phyloP scores from a whole-genome alignment of 2,329 filamentous ascomycete genomes.

The Claviceps sp. region DNA sequence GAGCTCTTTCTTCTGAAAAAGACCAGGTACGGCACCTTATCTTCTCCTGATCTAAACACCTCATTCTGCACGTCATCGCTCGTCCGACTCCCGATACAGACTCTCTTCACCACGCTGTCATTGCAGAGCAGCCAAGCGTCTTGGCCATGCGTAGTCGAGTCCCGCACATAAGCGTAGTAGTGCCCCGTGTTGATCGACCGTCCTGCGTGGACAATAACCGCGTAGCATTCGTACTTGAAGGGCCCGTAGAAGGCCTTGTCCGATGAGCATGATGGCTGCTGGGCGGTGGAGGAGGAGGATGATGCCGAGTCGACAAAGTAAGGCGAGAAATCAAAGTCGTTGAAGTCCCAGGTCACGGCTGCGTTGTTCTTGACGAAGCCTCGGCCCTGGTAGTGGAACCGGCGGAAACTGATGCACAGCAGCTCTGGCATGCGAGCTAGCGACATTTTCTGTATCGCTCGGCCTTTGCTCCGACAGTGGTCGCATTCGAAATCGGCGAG shows the following conservation, averaged over 20 bases:
- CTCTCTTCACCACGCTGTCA: constrained; percentile 27
- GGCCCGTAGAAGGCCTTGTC: constrained; percentile 35
- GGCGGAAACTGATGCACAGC: constrained; percentile 65
- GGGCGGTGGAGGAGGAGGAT: not conserved
- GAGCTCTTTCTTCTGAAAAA: constrained; percentile 29
- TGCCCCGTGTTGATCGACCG: constrained; percentile 57
- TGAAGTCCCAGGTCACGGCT: constrained; percentile 63
- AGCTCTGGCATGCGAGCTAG: constrained; percentile 69
- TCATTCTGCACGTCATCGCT: constrained; percentile 22
- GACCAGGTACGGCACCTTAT: constrained; percentile 32
- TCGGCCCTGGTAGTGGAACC: constrained; percentile 26
- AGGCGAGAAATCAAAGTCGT: constrained; percentile 44
- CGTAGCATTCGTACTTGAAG: constrained; percentile 75
- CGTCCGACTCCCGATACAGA: constrained; percentile 27
- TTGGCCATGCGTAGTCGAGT: constrained; percentile 32
- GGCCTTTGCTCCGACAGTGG: constrained; percentile 53
- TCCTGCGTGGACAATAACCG: constrained; percentile 67
- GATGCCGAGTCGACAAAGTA: constrained; percentile 24
- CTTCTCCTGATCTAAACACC: constrained; percentile 24
- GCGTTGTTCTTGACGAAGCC: constrained; percentile 52
- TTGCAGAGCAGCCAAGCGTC: constrained; percentile 37
- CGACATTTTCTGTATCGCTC: constrained; percentile 56
- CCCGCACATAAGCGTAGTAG: constrained; percentile 60
- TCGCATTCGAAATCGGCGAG: constrained; percentile 62
- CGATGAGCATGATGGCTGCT: constrained; percentile 13